These are phyloP conservation scores for Pleomassaria siparia DNA, from an alignment of 2,329 filamentous ascomycete genomes.

Conservation along the genomic window DNA sequence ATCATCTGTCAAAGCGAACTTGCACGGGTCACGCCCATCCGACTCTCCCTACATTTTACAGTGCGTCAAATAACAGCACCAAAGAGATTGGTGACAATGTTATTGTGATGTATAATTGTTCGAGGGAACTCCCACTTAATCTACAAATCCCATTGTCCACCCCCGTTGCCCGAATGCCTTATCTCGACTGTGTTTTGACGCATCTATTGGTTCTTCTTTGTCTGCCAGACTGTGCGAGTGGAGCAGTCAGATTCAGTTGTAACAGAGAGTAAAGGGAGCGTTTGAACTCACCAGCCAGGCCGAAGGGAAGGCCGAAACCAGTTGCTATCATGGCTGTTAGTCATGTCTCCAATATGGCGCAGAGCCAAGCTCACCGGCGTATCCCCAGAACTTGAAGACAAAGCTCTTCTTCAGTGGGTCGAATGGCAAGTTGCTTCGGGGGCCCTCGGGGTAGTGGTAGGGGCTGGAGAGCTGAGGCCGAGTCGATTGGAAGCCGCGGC, in stretches of 20 bases:
- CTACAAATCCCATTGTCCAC: conserved; percentile 30
- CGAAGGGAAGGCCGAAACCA: conserved; percentile 63
- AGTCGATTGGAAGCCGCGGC: conserved; percentile 93
- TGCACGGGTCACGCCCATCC: conserved; percentile 8
- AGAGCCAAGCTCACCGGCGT: conserved; percentile 60
- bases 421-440: conserved; percentile 94
- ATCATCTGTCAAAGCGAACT: conserved; percentile 1
- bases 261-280: background rate
- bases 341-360: conserved; percentile 7
- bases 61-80: conserved; percentile 19
- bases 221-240: conserved; percentile 62
- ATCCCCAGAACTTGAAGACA: conserved; percentile 77
- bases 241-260: conserved; percentile 20
- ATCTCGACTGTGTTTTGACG: conserved; percentile 9
- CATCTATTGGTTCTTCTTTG: conserved; percentile 59
- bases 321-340: conserved; percentile 54
- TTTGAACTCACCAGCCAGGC: conserved; percentile 60
- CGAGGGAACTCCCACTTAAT: conserved; percentile 31
- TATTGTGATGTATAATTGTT: conserved; percentile 34
- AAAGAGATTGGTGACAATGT: conserved; percentile 40
- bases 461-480: conserved; percentile 82
- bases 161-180: conserved; percentile 18
- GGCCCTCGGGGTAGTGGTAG: conserved; percentile 98
- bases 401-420: conserved; percentile 92
- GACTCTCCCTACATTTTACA: conserved; percentile 1